Evolutionary conservation across 192 early-diverging fungal genomes (phyloP).

Genomic region (Anaeromyces robustus): DNA sequence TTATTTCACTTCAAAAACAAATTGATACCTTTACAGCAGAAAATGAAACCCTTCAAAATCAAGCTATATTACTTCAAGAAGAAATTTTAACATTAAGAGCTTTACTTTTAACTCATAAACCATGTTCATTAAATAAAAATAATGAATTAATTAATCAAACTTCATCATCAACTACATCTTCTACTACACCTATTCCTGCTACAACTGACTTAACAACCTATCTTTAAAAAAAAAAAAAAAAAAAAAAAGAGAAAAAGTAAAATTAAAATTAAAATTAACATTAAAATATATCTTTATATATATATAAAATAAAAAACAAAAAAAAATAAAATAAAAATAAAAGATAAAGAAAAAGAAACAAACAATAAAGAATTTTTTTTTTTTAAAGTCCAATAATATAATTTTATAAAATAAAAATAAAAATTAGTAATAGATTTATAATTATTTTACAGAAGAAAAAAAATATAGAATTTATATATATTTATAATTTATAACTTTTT

Average conservation of each 20-base stretch:
- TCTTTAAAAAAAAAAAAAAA: background rate
- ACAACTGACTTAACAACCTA: background rate
- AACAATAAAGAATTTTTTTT: too few species aligned
- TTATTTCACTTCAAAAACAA: constrained; percentile 58
- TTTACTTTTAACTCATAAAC: constrained; percentile 56
- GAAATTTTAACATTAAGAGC: constrained; percentile 60
- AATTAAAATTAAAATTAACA: too few species aligned
- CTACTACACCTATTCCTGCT: background rate
- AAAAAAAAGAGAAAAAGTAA: background rate
- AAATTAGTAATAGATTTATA: too few species aligned
- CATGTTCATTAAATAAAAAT: constrained; percentile 53
- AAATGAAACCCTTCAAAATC: constrained; percentile 43
- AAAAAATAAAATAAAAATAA: too few species aligned
- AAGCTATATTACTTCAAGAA: constrained; percentile 45
- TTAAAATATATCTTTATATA: background rate
- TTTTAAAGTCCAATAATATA: too few species aligned
- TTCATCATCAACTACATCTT: background rate
- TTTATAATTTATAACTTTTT: too few species aligned
- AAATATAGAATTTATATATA: too few species aligned
- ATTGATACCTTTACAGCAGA: constrained; percentile 37
- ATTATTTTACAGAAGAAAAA: too few species aligned
- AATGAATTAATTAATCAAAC: constrained; percentile 32
- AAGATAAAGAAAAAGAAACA: too few species aligned
- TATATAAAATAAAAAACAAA: background rate
- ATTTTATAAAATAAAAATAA: too few species aligned